These are phyloP conservation scores for Arachis monticola DNA, from an alignment of 331 rosid species.

Conservation along the genomic window DNA sequence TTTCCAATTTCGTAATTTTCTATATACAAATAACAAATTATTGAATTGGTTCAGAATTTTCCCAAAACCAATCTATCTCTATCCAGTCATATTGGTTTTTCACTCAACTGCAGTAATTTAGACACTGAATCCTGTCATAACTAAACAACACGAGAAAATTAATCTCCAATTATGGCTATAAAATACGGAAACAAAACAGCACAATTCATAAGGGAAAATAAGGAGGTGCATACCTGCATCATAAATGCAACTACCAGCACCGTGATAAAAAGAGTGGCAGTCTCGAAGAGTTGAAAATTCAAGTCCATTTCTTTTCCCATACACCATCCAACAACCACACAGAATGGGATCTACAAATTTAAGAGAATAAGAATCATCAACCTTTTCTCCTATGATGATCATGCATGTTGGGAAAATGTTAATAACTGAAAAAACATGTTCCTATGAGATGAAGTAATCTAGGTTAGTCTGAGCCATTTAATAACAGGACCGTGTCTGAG, in stretches of 20 bases:
- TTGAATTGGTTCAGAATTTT: conserved; percentile 11
- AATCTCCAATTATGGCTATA: not conserved
- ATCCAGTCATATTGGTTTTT: not conserved
- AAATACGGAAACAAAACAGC: conserved; percentile 10
- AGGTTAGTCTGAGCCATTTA: conserved; percentile 14
- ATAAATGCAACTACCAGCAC: conserved; percentile 93
- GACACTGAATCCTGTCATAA: not conserved
- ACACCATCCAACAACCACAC: conserved; percentile 93
- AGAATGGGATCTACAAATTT: conserved; percentile 86
- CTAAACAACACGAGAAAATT: not conserved
- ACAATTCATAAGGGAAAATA: conserved; percentile 11
- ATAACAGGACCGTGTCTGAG: not conserved
- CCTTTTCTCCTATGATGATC: not conserved
- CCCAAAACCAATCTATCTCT: not conserved
- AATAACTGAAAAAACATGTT: conserved; percentile 17
- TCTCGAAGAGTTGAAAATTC: conserved; percentile 93
- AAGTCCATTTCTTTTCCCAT: conserved; percentile 93
- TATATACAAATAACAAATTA: not conserved
- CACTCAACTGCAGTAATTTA: not conserved
- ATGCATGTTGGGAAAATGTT: conserved; percentile 1
- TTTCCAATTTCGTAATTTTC: not conserved
- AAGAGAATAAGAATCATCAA: conserved; percentile 30
- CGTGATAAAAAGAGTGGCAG: conserved; percentile 88
- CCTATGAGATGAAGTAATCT: conserved; percentile 26
- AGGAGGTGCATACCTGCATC: conserved; percentile 74